Evolutionary conservation across 192 early-diverging fungal genomes (phyloP).

Genomic region (Lunasporangiospora selenospora): DNA sequence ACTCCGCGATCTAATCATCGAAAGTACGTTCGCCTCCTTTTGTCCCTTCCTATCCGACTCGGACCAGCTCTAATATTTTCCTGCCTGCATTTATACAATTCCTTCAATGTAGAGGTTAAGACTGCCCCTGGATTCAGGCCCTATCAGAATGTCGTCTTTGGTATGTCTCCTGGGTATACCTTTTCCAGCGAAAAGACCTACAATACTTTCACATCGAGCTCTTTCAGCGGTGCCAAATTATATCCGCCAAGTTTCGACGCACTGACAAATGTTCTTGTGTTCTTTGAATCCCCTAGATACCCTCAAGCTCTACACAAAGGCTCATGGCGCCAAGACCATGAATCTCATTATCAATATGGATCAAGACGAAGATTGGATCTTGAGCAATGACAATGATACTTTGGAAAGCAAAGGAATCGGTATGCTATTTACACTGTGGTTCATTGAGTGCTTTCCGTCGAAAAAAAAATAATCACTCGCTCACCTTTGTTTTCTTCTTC

Average conservation of each 20-base stretch:
- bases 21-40: conserved; percentile 54
- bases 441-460: not conserved
- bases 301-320: conserved; percentile 76
- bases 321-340: conserved; percentile 79
- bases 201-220: too few species aligned
- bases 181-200: too few species aligned
- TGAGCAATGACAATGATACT: conserved; percentile 61
- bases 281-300: too few species aligned
- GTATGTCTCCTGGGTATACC: conserved; percentile 39
- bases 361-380: conserved; percentile 68
- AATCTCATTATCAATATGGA: conserved; percentile 91
- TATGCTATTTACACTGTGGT: conserved; percentile 25
- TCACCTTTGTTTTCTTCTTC: not conserved
- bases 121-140: conserved; percentile 70
- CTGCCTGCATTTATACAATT: not conserved
- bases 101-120: conserved; percentile 60
- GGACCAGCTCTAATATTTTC: not conserved
- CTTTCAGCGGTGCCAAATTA: too few species aligned
- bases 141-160: conserved; percentile 70
- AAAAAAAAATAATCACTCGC: not conserved
- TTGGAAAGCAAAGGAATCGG: conserved; percentile 65
- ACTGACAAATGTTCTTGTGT: too few species aligned
- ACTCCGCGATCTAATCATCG: conserved; percentile 57
- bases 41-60: not conserved
- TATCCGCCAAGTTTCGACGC: too few species aligned